These are phyloP conservation scores for Calonectria honghensis DNA, from an alignment of 2,329 filamentous ascomycete species.

Conservation along the genomic window DNA sequence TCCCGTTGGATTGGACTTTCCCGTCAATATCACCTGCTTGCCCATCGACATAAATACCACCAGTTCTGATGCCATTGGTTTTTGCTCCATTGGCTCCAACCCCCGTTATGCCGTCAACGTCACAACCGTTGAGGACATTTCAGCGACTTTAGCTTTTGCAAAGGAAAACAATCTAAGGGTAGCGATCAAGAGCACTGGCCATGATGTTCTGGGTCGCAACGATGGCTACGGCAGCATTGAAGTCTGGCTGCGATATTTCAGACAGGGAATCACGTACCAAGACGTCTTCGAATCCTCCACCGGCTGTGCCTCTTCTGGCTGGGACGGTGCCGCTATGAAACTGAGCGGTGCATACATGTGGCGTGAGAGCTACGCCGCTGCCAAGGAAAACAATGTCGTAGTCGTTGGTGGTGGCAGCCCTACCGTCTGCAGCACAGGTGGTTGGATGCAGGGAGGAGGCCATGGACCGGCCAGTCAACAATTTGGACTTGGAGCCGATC, in stretches of 20 bases:
- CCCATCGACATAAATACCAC: slow-evolving; percentile 10
- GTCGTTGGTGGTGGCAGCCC: slow-evolving; percentile 63
- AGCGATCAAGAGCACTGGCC: slow-evolving; percentile 22
- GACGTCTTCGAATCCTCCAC: not conserved
- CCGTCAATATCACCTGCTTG: slow-evolving; percentile 5
- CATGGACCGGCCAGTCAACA: slow-evolving; percentile 68
- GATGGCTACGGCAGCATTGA: slow-evolving; percentile 3
- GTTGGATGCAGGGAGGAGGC: slow-evolving; percentile 75
- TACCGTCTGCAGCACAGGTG: slow-evolving; percentile 72
- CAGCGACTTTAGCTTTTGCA: not conserved
- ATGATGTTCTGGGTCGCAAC: slow-evolving; percentile 19
- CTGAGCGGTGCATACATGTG: slow-evolving; percentile 8
- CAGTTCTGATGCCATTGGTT: slow-evolving; percentile 35
- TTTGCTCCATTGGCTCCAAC: not conserved
- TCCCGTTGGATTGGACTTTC: not conserved
- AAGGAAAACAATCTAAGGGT: slow-evolving; percentile 7
- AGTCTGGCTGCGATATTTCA: slow-evolving; percentile 25
- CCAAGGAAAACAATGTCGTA: not conserved
- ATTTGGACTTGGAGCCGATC: slow-evolving; percentile 74
- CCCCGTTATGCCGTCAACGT: slow-evolving; percentile 18
- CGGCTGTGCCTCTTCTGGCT: not conserved
- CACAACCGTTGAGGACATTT: not conserved
- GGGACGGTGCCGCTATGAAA: slow-evolving; percentile 14
- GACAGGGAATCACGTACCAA: slow-evolving; percentile 5
- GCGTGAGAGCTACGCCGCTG: not conserved